These are phyloP conservation scores for Ilyonectria robusta DNA, from an alignment of 2,329 filamentous ascomycete species.

Conservation along the genomic window DNA sequence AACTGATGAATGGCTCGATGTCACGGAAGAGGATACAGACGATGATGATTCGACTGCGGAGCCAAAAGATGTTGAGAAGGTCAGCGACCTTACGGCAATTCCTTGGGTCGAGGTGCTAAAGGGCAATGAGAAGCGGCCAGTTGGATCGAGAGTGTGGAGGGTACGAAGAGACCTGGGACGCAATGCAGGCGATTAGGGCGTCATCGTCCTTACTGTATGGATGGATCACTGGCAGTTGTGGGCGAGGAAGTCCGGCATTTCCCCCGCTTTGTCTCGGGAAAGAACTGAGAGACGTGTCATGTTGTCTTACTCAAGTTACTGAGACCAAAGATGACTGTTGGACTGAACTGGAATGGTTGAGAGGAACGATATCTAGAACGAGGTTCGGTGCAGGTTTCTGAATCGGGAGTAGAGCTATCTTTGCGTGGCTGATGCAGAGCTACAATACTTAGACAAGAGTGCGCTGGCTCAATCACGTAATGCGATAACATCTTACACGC, in stretches of 20 bases:
- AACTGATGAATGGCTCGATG: conserved; percentile 48
- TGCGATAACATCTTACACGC: conserved; percentile 4
- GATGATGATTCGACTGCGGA: conserved; percentile 52
- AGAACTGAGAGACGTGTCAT: conserved; percentile 28
- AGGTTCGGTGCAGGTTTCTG: neutral
- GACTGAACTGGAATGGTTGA: conserved; percentile 4
- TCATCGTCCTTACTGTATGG: neutral
- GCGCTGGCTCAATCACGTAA: neutral
- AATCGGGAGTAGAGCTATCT: neutral
- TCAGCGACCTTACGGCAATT: conserved; percentile 50
- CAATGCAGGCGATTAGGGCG: conserved; percentile 45
- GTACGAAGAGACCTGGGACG: conserved; percentile 74
- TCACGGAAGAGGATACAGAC: conserved; percentile 53
- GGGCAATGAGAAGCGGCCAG: conserved; percentile 68
- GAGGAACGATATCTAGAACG: too few relatives aligned
- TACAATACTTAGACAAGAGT: neutral
- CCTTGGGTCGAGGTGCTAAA: conserved; percentile 74
- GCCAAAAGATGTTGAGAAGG: conserved; percentile 42
- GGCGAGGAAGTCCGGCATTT: neutral
- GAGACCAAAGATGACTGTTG: conserved; percentile 20
- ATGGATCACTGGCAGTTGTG: conserved; percentile 23
- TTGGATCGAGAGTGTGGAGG: conserved; percentile 74
- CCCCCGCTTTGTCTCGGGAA: neutral
- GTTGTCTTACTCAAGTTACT: conserved; percentile 31
- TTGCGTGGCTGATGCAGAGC: neutral